These are phyloP conservation scores for Citrus maxima DNA, from an alignment of 345 rosid genomes.

Conservation along the genomic window DNA sequence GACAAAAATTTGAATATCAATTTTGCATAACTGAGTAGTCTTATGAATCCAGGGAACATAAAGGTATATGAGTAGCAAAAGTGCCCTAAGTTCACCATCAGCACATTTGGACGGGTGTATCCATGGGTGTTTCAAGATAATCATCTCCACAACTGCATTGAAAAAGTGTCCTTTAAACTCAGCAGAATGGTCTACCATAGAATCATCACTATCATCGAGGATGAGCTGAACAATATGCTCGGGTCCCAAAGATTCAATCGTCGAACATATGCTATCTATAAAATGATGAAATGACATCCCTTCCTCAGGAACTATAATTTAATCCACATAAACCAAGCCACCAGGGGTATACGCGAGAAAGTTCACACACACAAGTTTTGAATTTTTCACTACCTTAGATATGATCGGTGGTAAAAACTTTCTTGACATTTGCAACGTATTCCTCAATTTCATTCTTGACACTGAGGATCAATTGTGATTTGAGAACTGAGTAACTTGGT, in stretches of 20 bases:
- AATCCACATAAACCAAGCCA: background rate
- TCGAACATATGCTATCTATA: background rate
- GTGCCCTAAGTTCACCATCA: too few relatives aligned
- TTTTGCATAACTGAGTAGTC: background rate
- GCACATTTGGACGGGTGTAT: too few relatives aligned
- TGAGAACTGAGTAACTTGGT: background rate
- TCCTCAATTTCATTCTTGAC: background rate
- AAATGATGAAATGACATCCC: background rate
- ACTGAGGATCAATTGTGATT: background rate
- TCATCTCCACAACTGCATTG: too few relatives aligned
- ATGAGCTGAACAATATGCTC: constrained; percentile 2
- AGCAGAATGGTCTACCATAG: background rate
- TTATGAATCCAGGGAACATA: background rate
- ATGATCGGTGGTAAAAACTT: background rate
- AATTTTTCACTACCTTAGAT: background rate
- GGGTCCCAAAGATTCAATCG: background rate
- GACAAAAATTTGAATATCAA: background rate
- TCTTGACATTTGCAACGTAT: background rate
- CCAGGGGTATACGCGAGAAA: background rate
- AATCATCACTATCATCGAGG: background rate
- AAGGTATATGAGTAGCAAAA: background rate
- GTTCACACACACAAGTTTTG: background rate
- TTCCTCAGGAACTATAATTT: background rate
- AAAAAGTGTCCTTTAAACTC: too few relatives aligned
- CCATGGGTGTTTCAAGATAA: too few relatives aligned